Percentiles rank a stretch among this genome's conserved stretches.
phyloP scores from a whole-genome alignment of 2,329 filamentous ascomycete species.

The Cladophialophora carrionii region DNA sequence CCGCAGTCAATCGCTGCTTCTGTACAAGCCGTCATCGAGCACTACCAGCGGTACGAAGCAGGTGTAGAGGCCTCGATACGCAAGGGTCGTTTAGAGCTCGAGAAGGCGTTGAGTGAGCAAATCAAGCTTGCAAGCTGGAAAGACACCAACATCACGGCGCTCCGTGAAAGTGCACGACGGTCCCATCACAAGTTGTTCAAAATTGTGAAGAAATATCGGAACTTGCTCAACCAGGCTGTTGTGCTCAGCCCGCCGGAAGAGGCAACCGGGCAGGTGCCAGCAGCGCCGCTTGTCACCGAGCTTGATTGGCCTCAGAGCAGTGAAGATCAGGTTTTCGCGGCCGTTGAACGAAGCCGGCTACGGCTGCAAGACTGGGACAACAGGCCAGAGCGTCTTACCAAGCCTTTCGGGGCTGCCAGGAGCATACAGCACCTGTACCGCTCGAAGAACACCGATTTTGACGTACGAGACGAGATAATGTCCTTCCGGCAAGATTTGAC shows the following conservation, averaged over 20 bases:
- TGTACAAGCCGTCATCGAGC: constrained; percentile 74
- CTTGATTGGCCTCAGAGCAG: background rate
- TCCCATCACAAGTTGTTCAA: constrained; percentile 93
- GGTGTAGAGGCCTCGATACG: constrained; percentile 67
- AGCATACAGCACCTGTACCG: constrained; percentile 71
- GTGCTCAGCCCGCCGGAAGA: constrained; percentile 65
- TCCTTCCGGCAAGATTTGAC: constrained; percentile 71
- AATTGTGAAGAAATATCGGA: constrained; percentile 85
- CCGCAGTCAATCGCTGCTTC: constrained; percentile 65
- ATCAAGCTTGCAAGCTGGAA: constrained; percentile 95
- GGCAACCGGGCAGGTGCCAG: constrained; percentile 52
- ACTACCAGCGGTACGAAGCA: constrained; percentile 72
- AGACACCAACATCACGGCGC: constrained; percentile 88
- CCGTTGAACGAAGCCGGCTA: constrained; percentile 40
- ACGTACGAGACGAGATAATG: constrained; percentile 64
- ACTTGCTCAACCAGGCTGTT: constrained; percentile 75
- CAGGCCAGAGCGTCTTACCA: constrained; percentile 68
- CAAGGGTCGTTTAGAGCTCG: constrained; percentile 72
- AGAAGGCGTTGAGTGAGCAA: constrained; percentile 92
- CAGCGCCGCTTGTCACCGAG: constrained; percentile 42
- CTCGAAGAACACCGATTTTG: constrained; percentile 56
- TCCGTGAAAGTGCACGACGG: constrained; percentile 84
- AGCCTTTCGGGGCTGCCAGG: constrained; percentile 69
- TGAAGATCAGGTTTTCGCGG: constrained; percentile 41
- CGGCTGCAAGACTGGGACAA: constrained; percentile 44